Evolutionary conservation across 1,139 yeast species (phyloP).

Genomic region (Petasospora fabianii): DNA sequence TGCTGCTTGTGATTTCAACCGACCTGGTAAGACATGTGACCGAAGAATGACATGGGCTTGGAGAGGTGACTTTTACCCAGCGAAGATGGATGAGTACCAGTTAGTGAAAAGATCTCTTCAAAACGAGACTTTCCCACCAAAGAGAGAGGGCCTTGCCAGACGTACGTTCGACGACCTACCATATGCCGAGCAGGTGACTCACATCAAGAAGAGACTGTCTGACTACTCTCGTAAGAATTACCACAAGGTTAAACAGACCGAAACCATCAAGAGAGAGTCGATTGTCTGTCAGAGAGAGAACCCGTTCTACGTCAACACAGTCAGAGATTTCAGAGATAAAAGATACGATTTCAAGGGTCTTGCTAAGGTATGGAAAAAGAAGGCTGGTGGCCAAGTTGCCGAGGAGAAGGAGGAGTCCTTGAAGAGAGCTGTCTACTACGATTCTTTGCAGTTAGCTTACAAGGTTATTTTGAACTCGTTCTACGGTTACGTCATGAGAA

Average conservation of each 20-base stretch:
- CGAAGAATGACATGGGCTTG: conserved; percentile 93
- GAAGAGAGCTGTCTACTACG: conserved; percentile 91
- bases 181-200: conserved; percentile 72
- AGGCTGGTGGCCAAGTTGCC: conserved; percentile 52
- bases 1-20: conserved; percentile 94
- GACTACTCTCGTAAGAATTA: conserved; percentile 86
- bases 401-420: conserved; percentile 77
- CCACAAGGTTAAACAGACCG: conserved; percentile 75
- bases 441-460: conserved; percentile 93
- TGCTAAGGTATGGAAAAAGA: conserved; percentile 93
- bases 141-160: conserved; percentile 50
- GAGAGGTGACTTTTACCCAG: conserved; percentile 96
- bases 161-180: conserved; percentile 72
- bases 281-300: conserved; percentile 97
- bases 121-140: conserved; percentile 71
- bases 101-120: conserved; percentile 85
- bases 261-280: conserved; percentile 85
- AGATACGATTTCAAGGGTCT: conserved; percentile 93
- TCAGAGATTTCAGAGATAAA: conserved; percentile 90
- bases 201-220: conserved; percentile 72
- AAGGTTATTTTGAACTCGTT: conserved; percentile 95
- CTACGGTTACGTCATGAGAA: conserved; percentile 98
- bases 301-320: conserved; percentile 95
- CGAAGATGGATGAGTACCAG: conserved; percentile 85
- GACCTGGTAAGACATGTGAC: conserved; percentile 94